phyloP scores from a whole-genome alignment of 1,284 basidiomycete species.

The Exsudoporus floridanus region DNA sequence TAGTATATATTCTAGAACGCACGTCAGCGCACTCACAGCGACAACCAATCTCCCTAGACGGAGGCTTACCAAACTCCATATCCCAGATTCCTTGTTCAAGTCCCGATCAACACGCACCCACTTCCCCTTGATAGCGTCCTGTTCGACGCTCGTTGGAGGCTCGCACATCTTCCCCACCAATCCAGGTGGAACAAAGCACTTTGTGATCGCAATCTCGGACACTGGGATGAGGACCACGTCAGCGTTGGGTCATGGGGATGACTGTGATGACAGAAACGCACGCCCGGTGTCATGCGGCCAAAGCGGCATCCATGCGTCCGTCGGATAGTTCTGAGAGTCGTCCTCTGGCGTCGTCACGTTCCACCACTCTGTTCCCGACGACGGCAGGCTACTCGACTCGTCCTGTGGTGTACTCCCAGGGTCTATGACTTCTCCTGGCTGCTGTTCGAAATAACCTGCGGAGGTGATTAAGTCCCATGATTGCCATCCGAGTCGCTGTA shows the following conservation, averaged over 20 bases:
- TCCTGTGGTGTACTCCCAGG: neutral
- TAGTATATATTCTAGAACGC: constrained; percentile 70
- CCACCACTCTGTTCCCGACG: constrained; percentile 66
- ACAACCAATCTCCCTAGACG: neutral
- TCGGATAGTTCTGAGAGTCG: constrained; percentile 59
- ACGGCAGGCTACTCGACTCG: neutral
- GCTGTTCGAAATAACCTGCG: constrained; percentile 11
- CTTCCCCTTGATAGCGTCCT: constrained; percentile 78
- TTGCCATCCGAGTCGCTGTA: constrained; percentile 85
- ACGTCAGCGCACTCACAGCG: constrained; percentile 12
- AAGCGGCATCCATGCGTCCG: constrained; percentile 81
- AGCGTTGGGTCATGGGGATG: neutral
- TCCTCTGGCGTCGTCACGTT: constrained; percentile 50
- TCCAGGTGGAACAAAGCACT: constrained; percentile 68
- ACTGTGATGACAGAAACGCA: constrained; percentile 44
- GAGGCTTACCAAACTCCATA: constrained; percentile 54
- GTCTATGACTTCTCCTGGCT: constrained; percentile 12
- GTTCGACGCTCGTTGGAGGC: constrained; percentile 66
- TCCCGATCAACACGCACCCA: constrained; percentile 86
- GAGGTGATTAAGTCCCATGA: constrained; percentile 72
- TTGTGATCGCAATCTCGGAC: constrained; percentile 73
- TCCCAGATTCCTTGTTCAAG: constrained; percentile 66
- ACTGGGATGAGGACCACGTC: constrained; percentile 42
- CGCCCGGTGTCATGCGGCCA: constrained; percentile 80
- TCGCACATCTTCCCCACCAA: constrained; percentile 59